These are phyloP conservation scores for Bryopsis sp. DNA, from an alignment of 139 green algal species.

Conservation along the genomic window DNA sequence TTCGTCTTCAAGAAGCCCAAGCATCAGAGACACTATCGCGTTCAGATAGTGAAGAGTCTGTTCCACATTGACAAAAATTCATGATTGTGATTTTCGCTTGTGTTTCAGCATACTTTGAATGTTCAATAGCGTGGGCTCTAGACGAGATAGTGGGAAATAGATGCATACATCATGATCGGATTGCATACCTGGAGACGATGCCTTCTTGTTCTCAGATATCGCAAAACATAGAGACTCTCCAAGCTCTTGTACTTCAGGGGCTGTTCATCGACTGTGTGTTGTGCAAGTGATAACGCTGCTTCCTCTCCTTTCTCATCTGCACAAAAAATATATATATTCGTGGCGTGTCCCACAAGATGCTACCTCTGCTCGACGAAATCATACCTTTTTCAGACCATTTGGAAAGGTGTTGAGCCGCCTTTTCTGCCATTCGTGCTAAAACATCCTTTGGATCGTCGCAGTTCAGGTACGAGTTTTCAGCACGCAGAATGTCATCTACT, in stretches of 20 bases:
- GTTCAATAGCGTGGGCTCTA: no score
- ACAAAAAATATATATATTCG: no score
- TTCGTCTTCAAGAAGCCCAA: constrained; percentile 28
- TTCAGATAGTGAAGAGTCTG: constrained; percentile 38
- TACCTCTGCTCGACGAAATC: no score
- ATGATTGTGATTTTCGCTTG: no score
- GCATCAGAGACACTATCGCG: constrained; percentile 24
- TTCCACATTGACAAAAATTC: no score
- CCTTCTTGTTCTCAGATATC: constrained; percentile 29
- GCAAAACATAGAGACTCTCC: constrained; percentile 25
- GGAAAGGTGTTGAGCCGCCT: no score
- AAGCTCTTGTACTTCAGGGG: constrained; percentile 28
- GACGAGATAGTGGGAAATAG: no score
- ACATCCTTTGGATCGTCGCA: no score
- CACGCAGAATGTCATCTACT: constrained; percentile 24
- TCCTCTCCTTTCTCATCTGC: neutral
- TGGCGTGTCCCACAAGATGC: constrained; percentile 4
- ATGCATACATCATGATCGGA: no score
- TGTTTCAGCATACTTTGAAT: no score
- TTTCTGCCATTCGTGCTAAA: no score
- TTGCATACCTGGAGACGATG: constrained; percentile 24
- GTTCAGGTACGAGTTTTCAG: constrained; percentile 26
- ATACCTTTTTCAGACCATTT: no score
- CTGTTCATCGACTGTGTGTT: neutral
- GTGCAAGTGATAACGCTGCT: constrained; percentile 9